Evolutionary conservation across 2,329 filamentous ascomycete genomes (phyloP), one percentile per base, ranked within the genome.

Genomic region (Colletotrichum chrysophilum): DNA sequence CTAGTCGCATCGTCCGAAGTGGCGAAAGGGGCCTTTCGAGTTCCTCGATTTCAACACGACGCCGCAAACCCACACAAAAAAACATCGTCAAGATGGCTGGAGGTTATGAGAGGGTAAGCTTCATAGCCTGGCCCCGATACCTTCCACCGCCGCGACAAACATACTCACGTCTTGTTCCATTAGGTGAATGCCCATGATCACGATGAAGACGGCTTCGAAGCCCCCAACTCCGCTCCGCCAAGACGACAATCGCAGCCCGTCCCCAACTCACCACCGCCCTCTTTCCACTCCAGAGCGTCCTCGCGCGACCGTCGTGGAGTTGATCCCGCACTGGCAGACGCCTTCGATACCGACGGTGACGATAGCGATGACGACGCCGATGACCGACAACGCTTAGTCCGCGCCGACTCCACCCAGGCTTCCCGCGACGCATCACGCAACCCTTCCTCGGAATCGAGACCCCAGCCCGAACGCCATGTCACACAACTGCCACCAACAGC

Each of bases 301-400:
- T 86, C 88, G 88, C 84, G 80, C 65, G 85, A 84, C 71, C 86
- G 84, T 70, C 83, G 81, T 77, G 83, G 80, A 10, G 94, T 95
- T 76, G 93, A 98, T 80, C 90, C 94, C 77, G 93, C 95, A n/a
- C 90, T 99, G 16, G 95, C 95, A 79, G 96, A 98, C 83, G 96
- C 97, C 1, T 99, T 99, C 84, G 96, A 95, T 82, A 92, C 94
- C 81, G 94, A 94, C 79, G 94, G 93, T 77, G 95, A 94, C 76
- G 94, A 94, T 77, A 93, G 93, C 81, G 94, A 94, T 71, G 90
- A 95, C 80, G 93, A 94, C 75, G 89, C 91, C 74, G 95, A 97
- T 83, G 95, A 98, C 84, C 91, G 96, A 79, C 95, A 97, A 85
- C 92, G 96, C 78, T 86, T 98, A 80, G 96, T 98, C 88, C 93